Evolutionary conservation across 495 filamentous ascomycete genomes (phyloP), one percentile per base, ranked within the genome.

Genomic region (Podospora pseudoanserina): DNA sequence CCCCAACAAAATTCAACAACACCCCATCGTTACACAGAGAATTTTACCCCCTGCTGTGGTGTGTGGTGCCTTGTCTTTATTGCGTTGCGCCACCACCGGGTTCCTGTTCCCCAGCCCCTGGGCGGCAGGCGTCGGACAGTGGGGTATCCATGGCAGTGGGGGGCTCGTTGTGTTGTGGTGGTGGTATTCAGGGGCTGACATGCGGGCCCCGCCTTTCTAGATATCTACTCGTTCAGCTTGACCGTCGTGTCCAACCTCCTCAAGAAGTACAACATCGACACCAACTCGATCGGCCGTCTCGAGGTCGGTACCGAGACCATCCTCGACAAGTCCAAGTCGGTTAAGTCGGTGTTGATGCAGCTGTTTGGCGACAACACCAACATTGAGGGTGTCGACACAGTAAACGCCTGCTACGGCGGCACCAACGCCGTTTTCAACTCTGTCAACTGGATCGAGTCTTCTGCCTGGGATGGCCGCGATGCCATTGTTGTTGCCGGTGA

Each of bases 311-410:
- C 95, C 64, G 95, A 99, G 88, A 99, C 95, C 63, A 86, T 99
- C 55, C 86, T 99, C 76, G 95, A 99, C 86, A 99, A 99, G 87
- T 98, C 95, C 73, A 99, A 99, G 86, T 98, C 96, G 30, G 95
- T 99, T 85, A 99, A 99, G 88, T 92, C 94, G n/a, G 94, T 99
- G 63, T 82, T 98, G 70, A 99, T 99, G 95, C 95, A 97, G 83
- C 86, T 99, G 30, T 97, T 99, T 74, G 86, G 89, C 75, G 84
- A 89, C 60, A 90, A 90, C 76, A 93, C 89, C 85, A 97, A 96
- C 83, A 84, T 99, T 59, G 96, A 98, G 83, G 95, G 95, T 80
- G 88, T 98, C 34, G 95, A 99, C 80, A 97, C 90, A 28, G 83
- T 99, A 74, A 99, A 99, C 77, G 95, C 95, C 65, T 99, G 95